A percentile compares a stretch with the other conserved stretches of the same genome.
Evolutionary conservation across 257 asterid species (phyloP).

Genomic region (Fraxinus quadrangulata): DNA sequence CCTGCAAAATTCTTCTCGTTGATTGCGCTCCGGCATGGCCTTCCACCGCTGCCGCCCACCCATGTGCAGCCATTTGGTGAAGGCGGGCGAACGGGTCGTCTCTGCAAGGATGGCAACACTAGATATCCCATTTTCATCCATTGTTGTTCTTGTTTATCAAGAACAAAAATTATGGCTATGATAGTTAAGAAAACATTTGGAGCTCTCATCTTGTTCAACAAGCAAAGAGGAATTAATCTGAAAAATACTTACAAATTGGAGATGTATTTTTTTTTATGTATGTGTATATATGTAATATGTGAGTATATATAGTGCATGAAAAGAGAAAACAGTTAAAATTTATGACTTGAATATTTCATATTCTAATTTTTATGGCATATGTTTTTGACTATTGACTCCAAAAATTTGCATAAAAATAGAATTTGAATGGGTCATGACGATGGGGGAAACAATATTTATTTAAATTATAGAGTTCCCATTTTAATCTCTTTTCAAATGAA

Average conservation of each 20-base stretch:
- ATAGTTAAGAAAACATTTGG: slow-evolving; percentile 4
- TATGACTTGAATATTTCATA: slow-evolving; percentile 15
- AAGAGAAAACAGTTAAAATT: not conserved
- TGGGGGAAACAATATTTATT: not conserved
- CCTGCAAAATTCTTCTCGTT: slow-evolving; percentile 46
- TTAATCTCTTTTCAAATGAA: not conserved
- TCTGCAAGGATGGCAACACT: slow-evolving; percentile 36
- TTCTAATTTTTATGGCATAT: slow-evolving; percentile 7
- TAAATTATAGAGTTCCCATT: no score
- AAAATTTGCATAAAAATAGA: slow-evolving; percentile 4
- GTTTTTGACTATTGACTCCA: slow-evolving; percentile 33
- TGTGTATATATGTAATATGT: not conserved
- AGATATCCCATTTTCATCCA: slow-evolving; percentile 19
- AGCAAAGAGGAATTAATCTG: not conserved
- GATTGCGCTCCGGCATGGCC: slow-evolving; percentile 44
- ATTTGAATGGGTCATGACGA: slow-evolving; percentile 35
- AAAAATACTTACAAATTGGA: not conserved
- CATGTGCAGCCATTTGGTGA: slow-evolving; percentile 46
- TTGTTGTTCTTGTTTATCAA: slow-evolving; percentile 20
- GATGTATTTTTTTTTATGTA: not conserved
- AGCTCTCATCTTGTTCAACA: slow-evolving; percentile 17
- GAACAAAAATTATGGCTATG: slow-evolving; percentile 10
- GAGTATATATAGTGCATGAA: slow-evolving; percentile 19
- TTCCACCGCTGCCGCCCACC: slow-evolving; percentile 32
- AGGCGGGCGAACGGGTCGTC: slow-evolving; percentile 34